phyloP scores from a whole-genome alignment of 805 yeast species.

The Tetrapisispora nanseiensis region DNA sequence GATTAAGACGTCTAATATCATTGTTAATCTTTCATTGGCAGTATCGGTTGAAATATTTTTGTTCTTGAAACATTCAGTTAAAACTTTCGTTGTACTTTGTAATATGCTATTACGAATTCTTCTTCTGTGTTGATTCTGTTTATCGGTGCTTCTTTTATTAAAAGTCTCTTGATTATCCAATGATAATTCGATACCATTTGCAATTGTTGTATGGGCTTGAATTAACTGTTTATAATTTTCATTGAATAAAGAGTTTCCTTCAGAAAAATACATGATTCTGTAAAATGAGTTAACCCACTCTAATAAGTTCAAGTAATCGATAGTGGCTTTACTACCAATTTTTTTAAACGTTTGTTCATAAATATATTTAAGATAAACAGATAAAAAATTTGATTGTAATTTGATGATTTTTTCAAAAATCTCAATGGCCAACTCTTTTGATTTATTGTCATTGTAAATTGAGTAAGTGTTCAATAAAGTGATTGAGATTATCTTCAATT shows the following conservation, averaged over 20 bases:
- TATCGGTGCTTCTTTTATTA: constrained; percentile 13
- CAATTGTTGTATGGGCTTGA: constrained; percentile 30
- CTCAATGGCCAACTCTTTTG: constrained; percentile 35
- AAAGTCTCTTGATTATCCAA: constrained; percentile 18
- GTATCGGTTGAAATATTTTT: constrained; percentile 6
- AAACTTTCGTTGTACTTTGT: constrained; percentile 23
- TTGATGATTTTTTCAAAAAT: constrained; percentile 33
- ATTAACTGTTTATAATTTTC: constrained; percentile 32
- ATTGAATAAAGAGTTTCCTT: constrained; percentile 19
- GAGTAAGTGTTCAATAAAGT: constrained; percentile 39
- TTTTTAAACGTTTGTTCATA: constrained; percentile 23
- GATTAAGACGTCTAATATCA: constrained; percentile 5
- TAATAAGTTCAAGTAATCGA: constrained; percentile 48
- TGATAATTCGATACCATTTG: constrained; percentile 22
- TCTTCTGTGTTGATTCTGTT: constrained; percentile 31
- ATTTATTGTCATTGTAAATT: constrained; percentile 41
- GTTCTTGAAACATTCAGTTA: constrained; percentile 18
- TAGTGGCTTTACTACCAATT: constrained; percentile 39
- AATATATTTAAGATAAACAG: constrained; percentile 34
- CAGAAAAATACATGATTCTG: constrained; percentile 9
- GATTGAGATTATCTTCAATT: constrained; percentile 26
- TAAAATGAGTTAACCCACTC: constrained; percentile 43
- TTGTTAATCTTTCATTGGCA: background rate
- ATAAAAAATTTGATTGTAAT: constrained; percentile 28
- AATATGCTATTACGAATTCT: constrained; percentile 32